These are phyloP conservation scores for Sporobolomyces roseus DNA, from an alignment of 768 basidiomycete genomes.

Conservation along the genomic window DNA sequence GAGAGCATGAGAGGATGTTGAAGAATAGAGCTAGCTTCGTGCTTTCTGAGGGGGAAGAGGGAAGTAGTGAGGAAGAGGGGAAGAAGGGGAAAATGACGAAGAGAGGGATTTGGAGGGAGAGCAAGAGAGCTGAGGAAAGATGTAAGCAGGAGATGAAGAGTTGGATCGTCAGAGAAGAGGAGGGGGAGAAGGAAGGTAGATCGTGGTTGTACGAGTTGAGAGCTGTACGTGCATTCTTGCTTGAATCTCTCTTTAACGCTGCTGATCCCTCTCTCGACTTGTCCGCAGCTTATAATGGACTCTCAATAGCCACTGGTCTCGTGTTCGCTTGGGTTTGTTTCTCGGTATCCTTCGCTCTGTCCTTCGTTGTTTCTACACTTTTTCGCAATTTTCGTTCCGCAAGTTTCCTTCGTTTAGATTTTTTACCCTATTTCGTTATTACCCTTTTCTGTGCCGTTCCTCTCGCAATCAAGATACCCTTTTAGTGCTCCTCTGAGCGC, in stretches of 20 bases:
- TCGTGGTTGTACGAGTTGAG: constrained; percentile 34
- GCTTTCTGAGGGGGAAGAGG: constrained; percentile 29
- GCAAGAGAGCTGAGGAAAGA: constrained; percentile 17
- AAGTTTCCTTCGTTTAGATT: not conserved
- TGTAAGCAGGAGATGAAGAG: constrained; percentile 5
- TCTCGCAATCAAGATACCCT: too few relatives aligned
- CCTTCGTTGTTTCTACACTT: too few relatives aligned
- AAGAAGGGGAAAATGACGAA: constrained; percentile 19
- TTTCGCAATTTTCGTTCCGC: not conserved
- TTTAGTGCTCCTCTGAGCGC: too few relatives aligned
- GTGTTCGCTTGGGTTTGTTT: not conserved
- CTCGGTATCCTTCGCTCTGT: too few relatives aligned
- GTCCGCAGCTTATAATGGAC: constrained; percentile 25
- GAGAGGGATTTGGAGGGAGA: constrained; percentile 27
- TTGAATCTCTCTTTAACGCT: not conserved
- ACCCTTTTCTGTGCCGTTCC: not conserved
- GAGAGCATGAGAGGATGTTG: constrained; percentile 36
- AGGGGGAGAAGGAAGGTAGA: constrained; percentile 7
- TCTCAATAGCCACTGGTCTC: not conserved
- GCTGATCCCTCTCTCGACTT: not conserved
- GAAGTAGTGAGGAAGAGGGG: not conserved
- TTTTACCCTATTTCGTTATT: not conserved
- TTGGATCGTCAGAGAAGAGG: constrained; percentile 7
- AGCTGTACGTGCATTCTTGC: constrained; percentile 12
- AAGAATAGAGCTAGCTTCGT: constrained; percentile 38